Percentiles rank a stretch among this genome's conserved stretches.
These are phyloP conservation scores for Dioscorea alata DNA, from an alignment of 106 monocot genomes.

Conservation along the genomic window DNA sequence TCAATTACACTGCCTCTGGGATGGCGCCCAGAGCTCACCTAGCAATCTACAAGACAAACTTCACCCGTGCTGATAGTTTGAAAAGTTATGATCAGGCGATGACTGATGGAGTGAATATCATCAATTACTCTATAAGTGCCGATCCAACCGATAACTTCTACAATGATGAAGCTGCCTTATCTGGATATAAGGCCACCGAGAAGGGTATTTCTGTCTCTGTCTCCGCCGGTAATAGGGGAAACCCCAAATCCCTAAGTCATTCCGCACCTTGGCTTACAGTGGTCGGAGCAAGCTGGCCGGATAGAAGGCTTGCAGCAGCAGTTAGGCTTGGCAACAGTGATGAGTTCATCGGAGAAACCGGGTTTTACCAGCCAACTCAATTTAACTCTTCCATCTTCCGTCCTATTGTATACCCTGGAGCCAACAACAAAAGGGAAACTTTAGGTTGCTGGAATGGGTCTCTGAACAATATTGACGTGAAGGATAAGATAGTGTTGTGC, in stretches of 20 bases:
- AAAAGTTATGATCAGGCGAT: constrained; percentile 12
- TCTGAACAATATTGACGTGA: too few species aligned
- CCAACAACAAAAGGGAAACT: too few species aligned
- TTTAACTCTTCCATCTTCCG: too few species aligned
- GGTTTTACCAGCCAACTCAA: background rate
- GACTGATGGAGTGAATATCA: constrained; percentile 1
- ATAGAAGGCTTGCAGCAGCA: background rate
- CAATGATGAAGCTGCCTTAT: background rate
- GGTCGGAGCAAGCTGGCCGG: constrained; percentile 15
- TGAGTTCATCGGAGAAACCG: constrained; percentile 6
- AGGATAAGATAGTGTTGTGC: too few species aligned
- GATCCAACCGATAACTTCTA: background rate
- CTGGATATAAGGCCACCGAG: constrained; percentile 3
- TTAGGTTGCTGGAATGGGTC: too few species aligned
- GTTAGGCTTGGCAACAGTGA: constrained; percentile 11
- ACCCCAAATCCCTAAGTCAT: background rate
- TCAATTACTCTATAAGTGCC: too few species aligned
- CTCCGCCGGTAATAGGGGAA: constrained; percentile 3
- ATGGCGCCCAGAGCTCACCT: constrained; percentile 21
- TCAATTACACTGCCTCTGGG: constrained; percentile 11
- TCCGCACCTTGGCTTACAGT: constrained; percentile 22
- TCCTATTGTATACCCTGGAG: too few species aligned
- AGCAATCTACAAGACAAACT: constrained; percentile 24
- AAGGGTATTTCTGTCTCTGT: constrained; percentile 10
- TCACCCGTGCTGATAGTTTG: background rate